Percentiles rank a stretch among this genome's conserved stretches.
These are phyloP conservation scores for Lomentospora prolificans DNA, from an alignment of 2,329 filamentous ascomycete genomes.

Conservation along the genomic window DNA sequence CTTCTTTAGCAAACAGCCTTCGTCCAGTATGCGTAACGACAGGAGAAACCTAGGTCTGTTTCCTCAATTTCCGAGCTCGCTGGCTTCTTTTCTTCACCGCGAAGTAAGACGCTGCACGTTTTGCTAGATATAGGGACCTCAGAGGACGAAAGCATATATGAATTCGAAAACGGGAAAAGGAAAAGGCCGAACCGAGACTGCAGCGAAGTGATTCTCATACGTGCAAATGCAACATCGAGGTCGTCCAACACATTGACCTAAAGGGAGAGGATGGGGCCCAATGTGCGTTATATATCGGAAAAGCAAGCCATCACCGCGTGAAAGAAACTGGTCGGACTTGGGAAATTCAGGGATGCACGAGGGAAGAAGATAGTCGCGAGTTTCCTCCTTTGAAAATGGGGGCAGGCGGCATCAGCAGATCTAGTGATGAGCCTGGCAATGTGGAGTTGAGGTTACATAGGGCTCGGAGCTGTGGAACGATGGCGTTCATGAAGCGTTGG, in stretches of 20 bases:
- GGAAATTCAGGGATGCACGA: no score
- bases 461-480: neutral
- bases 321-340: no score
- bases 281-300: neutral
- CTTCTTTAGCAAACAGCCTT: neutral
- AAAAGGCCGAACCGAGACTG: constrained; percentile 33
- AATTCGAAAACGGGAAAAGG: neutral
- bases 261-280: no score
- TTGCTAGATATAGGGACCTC: no score
- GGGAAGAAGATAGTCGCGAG: no score
- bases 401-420: no score
- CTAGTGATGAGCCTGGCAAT: no score
- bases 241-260: constrained; percentile 25
- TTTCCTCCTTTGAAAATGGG: no score
- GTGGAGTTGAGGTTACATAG: neutral
- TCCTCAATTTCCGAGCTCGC: neutral
- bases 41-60: neutral
- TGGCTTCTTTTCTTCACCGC: neutral
- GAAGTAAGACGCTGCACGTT: neutral
- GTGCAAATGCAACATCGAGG: constrained; percentile 30
- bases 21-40: neutral
- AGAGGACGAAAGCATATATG: no score
- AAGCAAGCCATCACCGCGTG: neutral
- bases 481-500: neutral
- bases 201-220: constrained; percentile 37